Evolutionary conservation across 495 filamentous ascomycete genomes (phyloP).

Genomic region (Beverwykella pulmonaria): DNA sequence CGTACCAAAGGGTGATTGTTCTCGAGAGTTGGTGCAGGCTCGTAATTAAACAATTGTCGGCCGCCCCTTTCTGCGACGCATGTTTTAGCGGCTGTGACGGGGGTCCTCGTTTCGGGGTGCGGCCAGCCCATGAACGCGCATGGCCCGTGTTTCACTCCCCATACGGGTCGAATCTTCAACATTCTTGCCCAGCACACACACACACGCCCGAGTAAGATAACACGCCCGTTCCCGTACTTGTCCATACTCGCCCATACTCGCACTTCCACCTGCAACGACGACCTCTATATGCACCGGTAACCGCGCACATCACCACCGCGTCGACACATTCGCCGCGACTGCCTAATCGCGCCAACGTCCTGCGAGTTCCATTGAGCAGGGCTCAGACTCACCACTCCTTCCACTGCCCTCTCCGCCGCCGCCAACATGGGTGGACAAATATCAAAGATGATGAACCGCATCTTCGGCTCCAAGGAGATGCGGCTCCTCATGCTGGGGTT

Average conservation of each 20-base stretch:
- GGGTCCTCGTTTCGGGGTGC: background rate
- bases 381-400: too few species aligned
- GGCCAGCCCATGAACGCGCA: background rate
- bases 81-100: background rate
- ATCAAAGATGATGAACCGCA: conserved; percentile 92
- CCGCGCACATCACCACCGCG: too few species aligned
- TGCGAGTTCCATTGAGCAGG: background rate
- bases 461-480: conserved; percentile 99
- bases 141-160: background rate
- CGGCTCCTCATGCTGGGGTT: conserved; percentile 96
- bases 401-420: background rate
- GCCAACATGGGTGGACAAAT: conserved; percentile 72
- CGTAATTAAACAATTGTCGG: background rate
- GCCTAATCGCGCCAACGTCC: conserved; percentile 18
- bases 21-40: background rate
- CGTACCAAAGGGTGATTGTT: background rate
- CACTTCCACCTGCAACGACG: too few species aligned
- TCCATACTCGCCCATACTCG: background rate
- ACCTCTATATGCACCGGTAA: too few species aligned
- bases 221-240: background rate
- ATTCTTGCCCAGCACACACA: background rate
- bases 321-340: conserved; percentile 5
- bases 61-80: background rate
- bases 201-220: background rate
- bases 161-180: background rate